A percentile compares a stretch with the other conserved stretches of the same genome.
phyloP scores from a whole-genome alignment of 2,329 filamentous ascomycete species.

The Penicillium sclerotiorum region DNA sequence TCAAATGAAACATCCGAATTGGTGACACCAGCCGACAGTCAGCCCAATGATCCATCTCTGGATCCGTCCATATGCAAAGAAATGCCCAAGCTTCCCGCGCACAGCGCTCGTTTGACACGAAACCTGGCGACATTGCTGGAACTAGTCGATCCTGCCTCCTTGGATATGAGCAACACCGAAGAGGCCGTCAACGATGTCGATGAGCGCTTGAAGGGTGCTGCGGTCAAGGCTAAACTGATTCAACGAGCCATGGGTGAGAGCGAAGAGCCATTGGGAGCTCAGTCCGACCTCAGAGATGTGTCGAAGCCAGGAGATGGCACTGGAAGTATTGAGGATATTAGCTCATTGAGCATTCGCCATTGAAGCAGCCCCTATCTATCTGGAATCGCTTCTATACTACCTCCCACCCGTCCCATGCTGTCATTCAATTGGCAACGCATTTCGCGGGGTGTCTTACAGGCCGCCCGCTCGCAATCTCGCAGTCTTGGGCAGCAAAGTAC shows the following conservation, averaged over 20 bases:
- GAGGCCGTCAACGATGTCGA: constrained; percentile 91
- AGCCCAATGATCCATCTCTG: constrained; percentile 20
- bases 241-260: constrained; percentile 66
- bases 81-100: constrained; percentile 52
- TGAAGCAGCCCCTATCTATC: too few species aligned
- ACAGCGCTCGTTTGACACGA: constrained; percentile 70
- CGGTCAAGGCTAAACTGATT: constrained; percentile 82
- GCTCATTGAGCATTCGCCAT: constrained; percentile 43
- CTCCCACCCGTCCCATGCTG: background rate
- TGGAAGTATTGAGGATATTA: constrained; percentile 53
- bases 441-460: too few species aligned
- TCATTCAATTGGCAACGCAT: background rate
- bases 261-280: constrained; percentile 32
- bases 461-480: background rate
- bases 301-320: constrained; percentile 37
- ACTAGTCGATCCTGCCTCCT: constrained; percentile 74
- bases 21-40: constrained; percentile 6
- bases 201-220: constrained; percentile 79
- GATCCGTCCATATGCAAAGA: constrained; percentile 32
- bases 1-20: constrained; percentile 14
- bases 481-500: background rate
- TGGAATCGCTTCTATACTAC: background rate
- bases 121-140: constrained; percentile 76
- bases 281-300: constrained; percentile 32
- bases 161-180: constrained; percentile 81